These are phyloP conservation scores for Xylaria sp. DNA, from an alignment of 2,329 filamentous ascomycete genomes.

Conservation along the genomic window DNA sequence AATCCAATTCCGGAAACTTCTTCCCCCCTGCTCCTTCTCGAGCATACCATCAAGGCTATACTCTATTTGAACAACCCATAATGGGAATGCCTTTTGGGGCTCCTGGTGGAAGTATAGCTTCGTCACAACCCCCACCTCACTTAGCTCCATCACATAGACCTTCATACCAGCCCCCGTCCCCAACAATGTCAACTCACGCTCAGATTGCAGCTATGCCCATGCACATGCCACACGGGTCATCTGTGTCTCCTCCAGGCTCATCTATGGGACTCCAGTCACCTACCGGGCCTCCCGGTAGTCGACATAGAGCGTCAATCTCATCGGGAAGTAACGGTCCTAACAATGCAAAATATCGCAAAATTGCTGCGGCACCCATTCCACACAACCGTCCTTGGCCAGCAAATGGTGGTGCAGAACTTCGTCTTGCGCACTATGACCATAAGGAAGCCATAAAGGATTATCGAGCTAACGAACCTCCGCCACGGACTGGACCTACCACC, in stretches of 20 bases:
- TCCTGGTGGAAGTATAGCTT: conserved; percentile 40
- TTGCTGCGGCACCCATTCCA: conserved; percentile 67
- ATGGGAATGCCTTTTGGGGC: conserved; percentile 42
- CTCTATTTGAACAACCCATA: conserved; percentile 48
- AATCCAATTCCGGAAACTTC: conserved; percentile 52
- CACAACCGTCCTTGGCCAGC: conserved; percentile 61
- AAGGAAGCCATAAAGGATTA: conserved; percentile 69
- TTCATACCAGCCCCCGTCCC: conserved; percentile 44
- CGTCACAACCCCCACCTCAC: conserved; percentile 39
- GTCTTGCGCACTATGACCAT: conserved; percentile 67
- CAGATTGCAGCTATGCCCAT: conserved; percentile 41
- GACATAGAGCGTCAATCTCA: conserved; percentile 50
- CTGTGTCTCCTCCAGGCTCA: conserved; percentile 44
- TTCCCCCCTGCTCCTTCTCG: conserved; percentile 52
- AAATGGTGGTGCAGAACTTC: conserved; percentile 62
- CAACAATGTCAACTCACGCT: conserved; percentile 42
- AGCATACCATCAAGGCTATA: conserved; percentile 52
- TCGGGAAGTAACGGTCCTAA: conserved; percentile 44
- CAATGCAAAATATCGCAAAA: conserved; percentile 64
- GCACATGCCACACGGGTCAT: conserved; percentile 44
- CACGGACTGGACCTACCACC: conserved; percentile 65
- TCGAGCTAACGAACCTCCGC: conserved; percentile 64
- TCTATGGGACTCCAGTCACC: conserved; percentile 45
- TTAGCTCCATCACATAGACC: conserved; percentile 21
- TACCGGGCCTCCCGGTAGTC: conserved; percentile 44